These are phyloP conservation scores for Aspergillus nanangensis DNA, from an alignment of 495 filamentous ascomycete genomes.

Conservation along the genomic window DNA sequence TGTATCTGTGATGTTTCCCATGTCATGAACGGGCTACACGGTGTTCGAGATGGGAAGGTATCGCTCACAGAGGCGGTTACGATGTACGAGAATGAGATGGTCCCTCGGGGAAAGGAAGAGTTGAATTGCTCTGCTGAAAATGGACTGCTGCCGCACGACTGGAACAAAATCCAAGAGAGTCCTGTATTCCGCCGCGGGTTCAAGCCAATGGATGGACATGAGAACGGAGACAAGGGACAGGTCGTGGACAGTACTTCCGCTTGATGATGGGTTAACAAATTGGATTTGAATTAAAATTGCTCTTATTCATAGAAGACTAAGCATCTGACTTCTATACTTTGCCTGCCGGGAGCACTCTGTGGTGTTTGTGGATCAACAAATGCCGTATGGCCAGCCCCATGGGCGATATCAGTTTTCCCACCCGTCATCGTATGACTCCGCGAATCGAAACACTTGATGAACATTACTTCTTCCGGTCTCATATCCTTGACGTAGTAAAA, in stretches of 20 bases:
- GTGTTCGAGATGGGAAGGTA: neutral
- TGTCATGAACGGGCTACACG: neutral
- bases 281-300: no score
- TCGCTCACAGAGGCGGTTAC: neutral
- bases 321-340: slow-evolving; percentile 79
- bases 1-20: slow-evolving; percentile 5
- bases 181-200: slow-evolving; percentile 1
- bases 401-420: slow-evolving; percentile 54
- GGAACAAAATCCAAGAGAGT: slow-evolving; percentile 4
- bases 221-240: no score
- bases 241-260: no score
- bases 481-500: slow-evolving; percentile 6
- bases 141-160: slow-evolving; percentile 5
- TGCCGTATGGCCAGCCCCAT: slow-evolving; percentile 73
- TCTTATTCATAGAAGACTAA: neutral
- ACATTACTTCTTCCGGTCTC: slow-evolving; percentile 61
- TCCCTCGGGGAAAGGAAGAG: slow-evolving; percentile 4
- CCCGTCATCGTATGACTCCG: slow-evolving; percentile 37
- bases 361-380: slow-evolving; percentile 72
- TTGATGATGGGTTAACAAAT: no score
- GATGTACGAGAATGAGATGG: slow-evolving; percentile 2
- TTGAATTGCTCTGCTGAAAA: slow-evolving; percentile 5
- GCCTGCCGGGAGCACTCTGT: slow-evolving; percentile 53
- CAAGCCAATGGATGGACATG: slow-evolving; percentile 6
- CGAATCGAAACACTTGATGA: slow-evolving; percentile 66